Base-by-base conservation (phyloP, 768 basidiomycete species). In the Megacollybia marginata region DNA sequence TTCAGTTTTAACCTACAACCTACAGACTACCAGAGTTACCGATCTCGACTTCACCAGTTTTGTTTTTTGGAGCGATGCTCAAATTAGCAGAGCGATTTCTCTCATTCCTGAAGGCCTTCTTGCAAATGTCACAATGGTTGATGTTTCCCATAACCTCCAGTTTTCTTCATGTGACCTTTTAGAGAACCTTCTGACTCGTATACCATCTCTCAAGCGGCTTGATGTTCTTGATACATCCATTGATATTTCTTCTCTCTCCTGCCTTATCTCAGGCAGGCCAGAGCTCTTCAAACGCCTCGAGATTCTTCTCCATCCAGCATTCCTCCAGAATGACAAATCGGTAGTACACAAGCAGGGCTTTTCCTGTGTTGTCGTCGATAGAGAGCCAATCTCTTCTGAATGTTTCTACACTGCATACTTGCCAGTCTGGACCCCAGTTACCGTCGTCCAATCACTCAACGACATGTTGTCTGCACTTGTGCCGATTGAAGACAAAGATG, bases 241-340 rank as follows among this genome's bases (percentile, higher is more conserved):
- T 31, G 44, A 55, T 12, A 45, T 55, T 16, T 36, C 51, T 16
- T 56, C 57, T 10, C 40, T 69, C 11, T 44, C 34, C 18, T 19
- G 42, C 15, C 55, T 71, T 11, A 43, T 69, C 3, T 13, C 9
- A 1, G 46, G 50, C 6, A 44, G 61, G 20, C 60, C 63, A 9
- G 51, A 56, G 23, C 62, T 68, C 5, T 67, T 67, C 50, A 36
- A 48, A 28, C 38, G 55, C 42, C 42, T 69, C 19, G 62, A 66
- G 32, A 57, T 57, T 15, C 53, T 69, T 44, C 44, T 61, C 11
- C 67, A 68, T 47, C 65, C 64, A 1, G 49, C 52, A 15, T 48
- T 67, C 44, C 46, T 65, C 18, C 16, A 35, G 9, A 36, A 31
- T 45, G 40, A 49, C 35, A 32, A 52, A 31, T 31, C 48, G 20